These are phyloP conservation scores for Colletotrichum incanum DNA, from an alignment of 2,329 filamentous ascomycete species.

Conservation along the genomic window DNA sequence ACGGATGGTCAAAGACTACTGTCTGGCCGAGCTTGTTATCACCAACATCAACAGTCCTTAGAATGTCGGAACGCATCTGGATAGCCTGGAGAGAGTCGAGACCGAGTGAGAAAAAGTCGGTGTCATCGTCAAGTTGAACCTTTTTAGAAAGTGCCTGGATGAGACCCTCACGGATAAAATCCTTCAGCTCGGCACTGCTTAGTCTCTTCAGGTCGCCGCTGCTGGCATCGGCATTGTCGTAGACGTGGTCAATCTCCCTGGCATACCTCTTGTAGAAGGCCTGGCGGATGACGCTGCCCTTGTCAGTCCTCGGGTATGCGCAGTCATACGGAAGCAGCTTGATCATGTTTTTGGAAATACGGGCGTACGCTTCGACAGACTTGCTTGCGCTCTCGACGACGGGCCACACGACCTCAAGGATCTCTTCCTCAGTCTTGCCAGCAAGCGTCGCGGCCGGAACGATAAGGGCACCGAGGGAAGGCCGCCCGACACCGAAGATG, in stretches of 20 bases:
- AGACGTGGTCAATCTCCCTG: slow-evolving; percentile 47
- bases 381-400: slow-evolving; percentile 52
- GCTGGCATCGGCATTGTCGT: slow-evolving; percentile 50
- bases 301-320: slow-evolving; percentile 59
- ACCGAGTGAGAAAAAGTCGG: slow-evolving; percentile 72
- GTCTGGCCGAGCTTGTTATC: slow-evolving; percentile 67
- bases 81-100: slow-evolving; percentile 74
- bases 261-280: slow-evolving; percentile 43
- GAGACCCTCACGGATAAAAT: slow-evolving; percentile 53
- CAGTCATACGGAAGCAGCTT: slow-evolving; percentile 60
- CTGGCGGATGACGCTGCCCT: slow-evolving; percentile 52
- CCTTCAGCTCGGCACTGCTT: slow-evolving; percentile 50
- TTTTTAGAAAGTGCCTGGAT: slow-evolving; percentile 46
- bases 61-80: slow-evolving; percentile 66
- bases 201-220: slow-evolving; percentile 43
- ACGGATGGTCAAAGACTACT: slow-evolving; percentile 72
- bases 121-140: slow-evolving; percentile 53
- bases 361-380: slow-evolving; percentile 51
- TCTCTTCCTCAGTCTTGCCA: slow-evolving; percentile 46
- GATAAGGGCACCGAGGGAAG: slow-evolving; percentile 71
- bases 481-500: slow-evolving; percentile 72
- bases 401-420: slow-evolving; percentile 53
- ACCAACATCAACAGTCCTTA: slow-evolving; percentile 65
- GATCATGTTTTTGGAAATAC: slow-evolving; percentile 65
- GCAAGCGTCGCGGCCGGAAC: slow-evolving; percentile 54